These are phyloP conservation scores for Neurospora tetraspora DNA, from an alignment of 495 filamentous ascomycete species.

Conservation along the genomic window DNA sequence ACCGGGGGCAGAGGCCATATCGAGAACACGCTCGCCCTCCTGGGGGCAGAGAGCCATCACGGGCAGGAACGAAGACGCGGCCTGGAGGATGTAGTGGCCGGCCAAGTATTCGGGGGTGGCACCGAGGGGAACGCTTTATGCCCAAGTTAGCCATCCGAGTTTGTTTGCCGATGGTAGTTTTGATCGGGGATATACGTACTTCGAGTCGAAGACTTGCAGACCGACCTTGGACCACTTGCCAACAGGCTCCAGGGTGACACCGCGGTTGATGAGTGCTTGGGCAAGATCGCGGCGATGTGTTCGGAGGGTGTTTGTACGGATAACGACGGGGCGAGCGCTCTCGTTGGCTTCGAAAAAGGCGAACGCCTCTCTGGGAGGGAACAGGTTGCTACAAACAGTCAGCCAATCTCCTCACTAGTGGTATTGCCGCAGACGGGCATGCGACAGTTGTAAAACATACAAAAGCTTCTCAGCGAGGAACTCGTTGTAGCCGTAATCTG, in stretches of 20 bases:
- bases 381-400: slow-evolving; percentile 54
- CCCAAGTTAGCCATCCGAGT: neutral
- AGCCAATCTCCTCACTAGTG: neutral
- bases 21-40: slow-evolving; percentile 76
- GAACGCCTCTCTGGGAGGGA: slow-evolving; percentile 88
- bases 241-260: slow-evolving; percentile 90
- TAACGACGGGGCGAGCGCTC: slow-evolving; percentile 61
- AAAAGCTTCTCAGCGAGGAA: slow-evolving; percentile 29
- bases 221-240: slow-evolving; percentile 99
- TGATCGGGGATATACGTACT: slow-evolving; percentile 12
- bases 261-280: slow-evolving; percentile 91
- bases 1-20: slow-evolving; percentile 94
- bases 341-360: slow-evolving; percentile 99
- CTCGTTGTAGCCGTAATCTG: slow-evolving; percentile 73
- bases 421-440: neutral
- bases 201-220: slow-evolving; percentile 87
- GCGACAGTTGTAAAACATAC: slow-evolving; percentile 1
- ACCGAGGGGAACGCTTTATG: slow-evolving; percentile 65
- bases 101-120: slow-evolving; percentile 96
- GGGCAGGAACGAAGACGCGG: slow-evolving; percentile 91
- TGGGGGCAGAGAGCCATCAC: slow-evolving; percentile 96
- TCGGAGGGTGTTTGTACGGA: slow-evolving; percentile 87
- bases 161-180: neutral
- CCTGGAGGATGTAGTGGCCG: slow-evolving; percentile 95
- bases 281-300: slow-evolving; percentile 88